Percentiles rank a stretch among this genome's conserved stretches.
These are phyloP conservation scores for Botrytis elliptica DNA, from an alignment of 2,329 filamentous ascomycete species.

Conservation along the genomic window DNA sequence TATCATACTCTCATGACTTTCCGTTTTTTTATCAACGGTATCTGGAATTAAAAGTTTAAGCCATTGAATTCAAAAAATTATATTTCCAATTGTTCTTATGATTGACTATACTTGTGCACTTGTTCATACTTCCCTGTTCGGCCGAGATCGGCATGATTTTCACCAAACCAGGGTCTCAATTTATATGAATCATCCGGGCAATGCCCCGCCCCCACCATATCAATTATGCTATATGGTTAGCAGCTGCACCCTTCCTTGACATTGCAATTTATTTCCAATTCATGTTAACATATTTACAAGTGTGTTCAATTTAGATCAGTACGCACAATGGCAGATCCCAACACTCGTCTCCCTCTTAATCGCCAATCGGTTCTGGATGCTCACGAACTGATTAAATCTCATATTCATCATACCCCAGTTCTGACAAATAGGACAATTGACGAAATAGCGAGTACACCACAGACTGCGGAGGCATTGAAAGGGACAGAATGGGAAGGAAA, in stretches of 20 bases:
- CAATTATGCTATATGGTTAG: not conserved
- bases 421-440: slow-evolving; percentile 76
- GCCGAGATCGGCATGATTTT: slow-evolving; percentile 12
- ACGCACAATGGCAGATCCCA: slow-evolving; percentile 51
- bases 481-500: slow-evolving; percentile 58
- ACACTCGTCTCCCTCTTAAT: slow-evolving; percentile 63
- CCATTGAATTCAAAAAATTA: slow-evolving; percentile 23
- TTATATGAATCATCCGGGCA: slow-evolving; percentile 10
- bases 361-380: slow-evolving; percentile 70
- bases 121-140: not conserved
- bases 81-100: not conserved
- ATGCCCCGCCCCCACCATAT: slow-evolving; percentile 8
- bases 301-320: not conserved
- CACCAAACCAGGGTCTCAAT: not conserved
- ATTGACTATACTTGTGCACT: slow-evolving; percentile 11
- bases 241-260: not conserved
- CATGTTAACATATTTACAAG: not conserved
- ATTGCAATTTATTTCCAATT: not conserved
- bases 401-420: slow-evolving; percentile 82
- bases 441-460: slow-evolving; percentile 69
- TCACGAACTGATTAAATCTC: slow-evolving; percentile 67
- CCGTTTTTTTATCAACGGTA: slow-evolving; percentile 33
- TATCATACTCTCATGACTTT: slow-evolving; percentile 38
- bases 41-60: slow-evolving; percentile 39
- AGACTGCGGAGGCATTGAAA: slow-evolving; percentile 51